Conservation (phyloP, 2,329 filamentous ascomycete species). For the Pseudogymnoascus sp. region DNA sequence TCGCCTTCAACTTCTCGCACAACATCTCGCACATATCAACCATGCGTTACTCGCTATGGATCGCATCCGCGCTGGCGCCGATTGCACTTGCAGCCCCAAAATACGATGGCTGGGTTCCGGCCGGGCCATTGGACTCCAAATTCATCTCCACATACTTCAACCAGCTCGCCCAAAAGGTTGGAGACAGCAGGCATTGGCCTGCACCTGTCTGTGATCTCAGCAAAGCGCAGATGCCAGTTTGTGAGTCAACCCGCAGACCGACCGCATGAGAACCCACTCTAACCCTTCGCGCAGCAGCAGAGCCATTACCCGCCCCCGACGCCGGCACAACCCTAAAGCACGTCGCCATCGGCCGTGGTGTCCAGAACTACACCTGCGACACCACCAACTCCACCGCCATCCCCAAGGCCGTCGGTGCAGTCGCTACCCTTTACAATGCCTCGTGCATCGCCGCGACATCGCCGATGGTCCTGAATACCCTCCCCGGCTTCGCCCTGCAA, state of each 20-base stretch:
- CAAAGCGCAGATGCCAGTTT: constrained; percentile 42
- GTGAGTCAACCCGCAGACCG: constrained; percentile 31
- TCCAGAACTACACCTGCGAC: constrained; percentile 88
- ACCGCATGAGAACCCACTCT: constrained; percentile 12
- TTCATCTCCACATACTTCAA: constrained; percentile 56
- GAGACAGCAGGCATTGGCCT: constrained; percentile 37
- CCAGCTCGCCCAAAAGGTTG: constrained; percentile 48
- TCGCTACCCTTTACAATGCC: constrained; percentile 81
- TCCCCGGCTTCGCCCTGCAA: constrained; percentile 62
- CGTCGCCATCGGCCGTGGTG: constrained; percentile 80
- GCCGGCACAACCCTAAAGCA: constrained; percentile 60
- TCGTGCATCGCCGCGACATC: constrained; percentile 68
- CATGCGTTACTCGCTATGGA: constrained; percentile 46
- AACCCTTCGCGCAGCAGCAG: constrained; percentile 39
- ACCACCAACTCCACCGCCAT: constrained; percentile 49
- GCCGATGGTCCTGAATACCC: constrained; percentile 55
- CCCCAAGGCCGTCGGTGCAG: constrained; percentile 63
- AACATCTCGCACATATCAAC: constrained; percentile 8
- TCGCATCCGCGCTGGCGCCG: constrained; percentile 41
- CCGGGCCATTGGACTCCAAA: constrained; percentile 22
- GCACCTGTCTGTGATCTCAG: constrained; percentile 47
- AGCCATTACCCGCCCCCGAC: constrained; percentile 53
- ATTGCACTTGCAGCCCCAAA: constrained; percentile 33
- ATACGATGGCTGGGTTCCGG: constrained; percentile 16
- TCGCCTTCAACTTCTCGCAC: not conserved